phyloP scores from a whole-genome alignment of 495 filamentous ascomycete species.

The Pyronema domesticum region DNA sequence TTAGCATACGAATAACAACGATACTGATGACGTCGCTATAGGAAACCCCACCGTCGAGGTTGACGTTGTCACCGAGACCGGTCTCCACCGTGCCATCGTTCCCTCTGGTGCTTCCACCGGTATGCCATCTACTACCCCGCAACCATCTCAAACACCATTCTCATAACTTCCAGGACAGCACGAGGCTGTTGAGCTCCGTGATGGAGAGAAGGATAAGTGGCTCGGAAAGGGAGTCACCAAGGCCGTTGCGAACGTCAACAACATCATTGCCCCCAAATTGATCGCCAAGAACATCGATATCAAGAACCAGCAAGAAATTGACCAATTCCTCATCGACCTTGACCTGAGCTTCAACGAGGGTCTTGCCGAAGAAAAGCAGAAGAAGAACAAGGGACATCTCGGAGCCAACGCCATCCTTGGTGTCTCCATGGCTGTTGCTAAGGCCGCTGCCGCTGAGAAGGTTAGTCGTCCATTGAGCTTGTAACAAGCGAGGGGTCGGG shows the following conservation, averaged over 20 bases:
- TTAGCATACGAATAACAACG: not conserved
- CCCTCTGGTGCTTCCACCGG: constrained; percentile 95
- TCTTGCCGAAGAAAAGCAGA: too few relatives aligned
- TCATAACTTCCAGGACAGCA: constrained; percentile 51
- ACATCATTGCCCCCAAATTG: constrained; percentile 70
- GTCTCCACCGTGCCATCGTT: constrained; percentile 96
- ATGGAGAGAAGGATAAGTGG: constrained; percentile 96
- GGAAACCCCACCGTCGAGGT: constrained; percentile 43
- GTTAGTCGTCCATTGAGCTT: constrained; percentile 20
- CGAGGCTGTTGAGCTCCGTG: constrained; percentile 96
- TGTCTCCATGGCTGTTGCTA: constrained; percentile 87
- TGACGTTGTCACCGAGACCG: constrained; percentile 77
- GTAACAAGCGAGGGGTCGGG: not conserved
- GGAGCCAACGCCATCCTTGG: constrained; percentile 98
- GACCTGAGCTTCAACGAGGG: constrained; percentile 91
- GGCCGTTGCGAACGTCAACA: constrained; percentile 94
- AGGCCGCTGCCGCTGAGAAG: constrained; percentile 98
- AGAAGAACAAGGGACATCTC: constrained; percentile 58
- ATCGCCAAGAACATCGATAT: constrained; percentile 90
- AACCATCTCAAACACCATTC: not conserved
- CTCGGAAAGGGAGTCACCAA: constrained; percentile 89
- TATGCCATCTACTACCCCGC: constrained; percentile 24
- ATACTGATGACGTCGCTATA: constrained; percentile 23
- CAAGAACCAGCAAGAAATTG: constrained; percentile 87
- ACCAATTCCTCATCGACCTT: constrained; percentile 87